Percentiles rank a stretch among this genome's conserved stretches.
Evolutionary conservation across 768 basidiomycete species (phyloP).

Genomic region (Erythrobasidium yunnanense): DNA sequence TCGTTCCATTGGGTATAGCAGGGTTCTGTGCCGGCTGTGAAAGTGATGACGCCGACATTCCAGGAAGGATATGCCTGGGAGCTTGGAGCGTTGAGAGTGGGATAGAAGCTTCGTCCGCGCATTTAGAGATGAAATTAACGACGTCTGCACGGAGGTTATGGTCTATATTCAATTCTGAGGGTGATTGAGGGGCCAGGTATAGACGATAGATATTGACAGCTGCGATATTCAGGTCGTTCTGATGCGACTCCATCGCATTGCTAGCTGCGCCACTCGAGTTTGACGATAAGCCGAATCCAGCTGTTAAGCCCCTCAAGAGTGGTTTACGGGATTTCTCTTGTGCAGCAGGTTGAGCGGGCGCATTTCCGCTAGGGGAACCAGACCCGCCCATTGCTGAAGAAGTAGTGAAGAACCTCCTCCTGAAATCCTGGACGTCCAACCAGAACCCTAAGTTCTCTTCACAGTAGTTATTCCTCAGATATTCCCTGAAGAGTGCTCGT

Average conservation of each 20-base stretch:
- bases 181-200: conserved; percentile 89
- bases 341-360: conserved; percentile 11
- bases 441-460: conserved; percentile 97
- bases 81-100: conserved; percentile 2
- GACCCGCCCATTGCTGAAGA: conserved; percentile 60
- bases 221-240: conserved; percentile 84
- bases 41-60: background rate
- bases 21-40: no score
- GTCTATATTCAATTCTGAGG: conserved; percentile 95
- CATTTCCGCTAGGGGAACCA: background rate
- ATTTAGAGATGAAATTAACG: conserved; percentile 81
- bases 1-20: no score
- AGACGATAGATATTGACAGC: conserved; percentile 78
- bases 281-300: background rate
- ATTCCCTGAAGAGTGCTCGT: conserved; percentile 84
- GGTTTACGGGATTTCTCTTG: background rate
- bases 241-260: conserved; percentile 86
- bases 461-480: conserved; percentile 85
- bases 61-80: conserved; percentile 30
- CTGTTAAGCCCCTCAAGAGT: conserved; percentile 3
- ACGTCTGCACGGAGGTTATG: conserved; percentile 90
- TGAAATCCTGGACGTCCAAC: conserved; percentile 95
- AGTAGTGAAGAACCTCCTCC: conserved; percentile 87
- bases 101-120: conserved; percentile 51
- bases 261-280: conserved; percentile 34